A percentile compares a stretch with the other conserved stretches of the same genome.
Evolutionary conservation across 2,329 filamentous ascomycete genomes (phyloP).

Genomic region (Ophiocordyceps sinensis): DNA sequence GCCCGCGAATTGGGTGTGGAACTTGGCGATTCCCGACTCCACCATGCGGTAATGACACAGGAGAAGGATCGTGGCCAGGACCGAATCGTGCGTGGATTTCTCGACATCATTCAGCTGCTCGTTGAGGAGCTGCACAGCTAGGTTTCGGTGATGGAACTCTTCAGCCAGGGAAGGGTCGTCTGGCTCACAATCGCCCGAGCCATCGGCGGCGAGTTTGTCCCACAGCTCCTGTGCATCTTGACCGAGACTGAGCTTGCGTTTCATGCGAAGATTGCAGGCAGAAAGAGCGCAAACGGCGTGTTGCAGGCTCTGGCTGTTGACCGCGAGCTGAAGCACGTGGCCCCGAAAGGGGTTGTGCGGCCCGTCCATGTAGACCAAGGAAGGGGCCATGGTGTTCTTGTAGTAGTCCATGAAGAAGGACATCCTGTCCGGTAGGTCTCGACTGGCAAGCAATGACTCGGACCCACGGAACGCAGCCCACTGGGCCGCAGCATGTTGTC

Average conservation of each 20-base stretch:
- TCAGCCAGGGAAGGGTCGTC: slow-evolving; percentile 60
- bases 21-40: slow-evolving; percentile 83
- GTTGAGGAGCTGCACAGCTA: slow-evolving; percentile 73
- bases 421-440: slow-evolving; percentile 60
- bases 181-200: slow-evolving; percentile 28
- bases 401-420: slow-evolving; percentile 89
- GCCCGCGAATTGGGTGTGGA: slow-evolving; percentile 84
- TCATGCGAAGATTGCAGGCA: slow-evolving; percentile 82
- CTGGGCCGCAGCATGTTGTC: slow-evolving; percentile 29
- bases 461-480: slow-evolving; percentile 33
- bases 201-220: slow-evolving; percentile 32
- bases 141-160: slow-evolving; percentile 64
- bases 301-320: slow-evolving; percentile 68
- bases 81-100: slow-evolving; percentile 69
- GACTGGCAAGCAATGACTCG: slow-evolving; percentile 35
- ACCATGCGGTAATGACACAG: slow-evolving; percentile 89
- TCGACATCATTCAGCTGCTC: slow-evolving; percentile 64
- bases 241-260: slow-evolving; percentile 49
- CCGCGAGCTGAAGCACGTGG: slow-evolving; percentile 66
- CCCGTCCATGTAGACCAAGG: slow-evolving; percentile 81
- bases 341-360: slow-evolving; percentile 74
- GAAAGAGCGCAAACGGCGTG: slow-evolving; percentile 84
- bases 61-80: slow-evolving; percentile 73
- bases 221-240: slow-evolving; percentile 37
- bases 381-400: slow-evolving; percentile 79